A percentile compares a stretch with the other conserved stretches of the same genome.
Evolutionary conservation across 768 basidiomycete species (phyloP).

Genomic region (Lentinus tigrinus): DNA sequence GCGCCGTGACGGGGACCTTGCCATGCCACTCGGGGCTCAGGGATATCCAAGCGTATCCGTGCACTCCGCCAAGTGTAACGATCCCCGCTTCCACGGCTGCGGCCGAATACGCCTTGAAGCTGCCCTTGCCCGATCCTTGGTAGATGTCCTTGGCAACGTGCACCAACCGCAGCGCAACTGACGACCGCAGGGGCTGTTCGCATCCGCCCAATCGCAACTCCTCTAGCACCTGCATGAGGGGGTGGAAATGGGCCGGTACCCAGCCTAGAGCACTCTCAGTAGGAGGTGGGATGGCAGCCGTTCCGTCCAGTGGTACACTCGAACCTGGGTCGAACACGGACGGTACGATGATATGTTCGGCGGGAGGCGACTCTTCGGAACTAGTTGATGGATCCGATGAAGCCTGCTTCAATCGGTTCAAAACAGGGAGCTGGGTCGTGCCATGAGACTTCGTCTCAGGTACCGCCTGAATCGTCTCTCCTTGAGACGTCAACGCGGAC

Average conservation of each 20-base stretch:
- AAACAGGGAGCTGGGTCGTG: too few species aligned
- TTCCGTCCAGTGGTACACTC: too few species aligned
- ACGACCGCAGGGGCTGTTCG: not conserved
- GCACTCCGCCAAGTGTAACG: slow-evolving; percentile 1
- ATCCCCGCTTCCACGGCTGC: slow-evolving; percentile 18
- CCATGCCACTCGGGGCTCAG: slow-evolving; percentile 4
- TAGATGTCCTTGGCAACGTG: slow-evolving; percentile 3
- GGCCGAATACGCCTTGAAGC: slow-evolving; percentile 22
- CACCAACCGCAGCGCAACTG: not conserved
- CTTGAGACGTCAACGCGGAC: too few species aligned
- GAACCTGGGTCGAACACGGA: too few species aligned
- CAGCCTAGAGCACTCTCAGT: not conserved
- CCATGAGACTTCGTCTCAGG: too few species aligned
- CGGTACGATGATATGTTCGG: too few species aligned
- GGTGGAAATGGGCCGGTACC: slow-evolving; percentile 3
- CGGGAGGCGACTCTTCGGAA: too few species aligned
- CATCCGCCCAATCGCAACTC: not conserved
- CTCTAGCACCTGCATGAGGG: slow-evolving; percentile 7
- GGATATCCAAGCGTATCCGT: slow-evolving; percentile 2
- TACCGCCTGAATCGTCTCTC: too few species aligned
- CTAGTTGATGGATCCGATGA: too few species aligned
- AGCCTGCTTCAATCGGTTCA: too few species aligned
- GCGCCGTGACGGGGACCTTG: not conserved
- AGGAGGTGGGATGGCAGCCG: not conserved
- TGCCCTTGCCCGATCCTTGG: slow-evolving; percentile 1